A percentile compares a stretch with the other conserved stretches of the same genome.
Conservation (phyloP, 1,284 basidiomycete genomes). For the Agaricales sp. region DNA sequence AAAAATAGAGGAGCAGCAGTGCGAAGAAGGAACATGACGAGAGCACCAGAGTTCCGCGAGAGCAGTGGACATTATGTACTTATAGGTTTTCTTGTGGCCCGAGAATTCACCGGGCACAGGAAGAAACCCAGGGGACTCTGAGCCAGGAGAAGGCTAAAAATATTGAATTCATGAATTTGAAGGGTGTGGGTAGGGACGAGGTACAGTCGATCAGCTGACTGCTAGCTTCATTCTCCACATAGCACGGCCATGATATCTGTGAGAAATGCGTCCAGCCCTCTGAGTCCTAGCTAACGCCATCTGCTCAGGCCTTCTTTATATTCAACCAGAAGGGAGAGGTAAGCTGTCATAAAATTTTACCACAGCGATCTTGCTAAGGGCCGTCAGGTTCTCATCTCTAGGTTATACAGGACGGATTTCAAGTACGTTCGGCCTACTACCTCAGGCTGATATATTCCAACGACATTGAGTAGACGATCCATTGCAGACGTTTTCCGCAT, state of each 20-base stretch:
- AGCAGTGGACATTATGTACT: no score
- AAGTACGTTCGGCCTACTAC: constrained; percentile 49
- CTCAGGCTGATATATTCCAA: constrained; percentile 10
- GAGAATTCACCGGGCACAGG: no score
- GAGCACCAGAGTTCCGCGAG: no score
- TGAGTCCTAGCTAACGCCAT: neutral
- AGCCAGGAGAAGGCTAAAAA: neutral
- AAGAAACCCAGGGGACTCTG: neutral
- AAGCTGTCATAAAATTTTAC: constrained; percentile 14
- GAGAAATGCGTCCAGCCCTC: neutral
- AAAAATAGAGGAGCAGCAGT: no score
- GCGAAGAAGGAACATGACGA: no score
- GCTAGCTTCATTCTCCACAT: neutral
- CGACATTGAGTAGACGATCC: constrained; percentile 58
- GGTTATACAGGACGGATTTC: constrained; percentile 87
- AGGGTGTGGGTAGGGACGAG: neutral
- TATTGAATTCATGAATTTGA: neutral
- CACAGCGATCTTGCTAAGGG: constrained; percentile 6
- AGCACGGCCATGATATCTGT: neutral
- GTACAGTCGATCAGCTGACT: neutral
- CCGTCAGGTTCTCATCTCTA: constrained; percentile 81
- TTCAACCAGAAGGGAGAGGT: constrained; percentile 98
- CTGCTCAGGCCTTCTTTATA: constrained; percentile 83
- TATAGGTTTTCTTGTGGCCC: no score
- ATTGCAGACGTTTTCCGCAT: constrained; percentile 96